Evolutionary conservation across 148 eudicot genomes (phyloP), one percentile per base, ranked within the genome.

Genomic region (Mesembryanthemum crystallinum): DNA sequence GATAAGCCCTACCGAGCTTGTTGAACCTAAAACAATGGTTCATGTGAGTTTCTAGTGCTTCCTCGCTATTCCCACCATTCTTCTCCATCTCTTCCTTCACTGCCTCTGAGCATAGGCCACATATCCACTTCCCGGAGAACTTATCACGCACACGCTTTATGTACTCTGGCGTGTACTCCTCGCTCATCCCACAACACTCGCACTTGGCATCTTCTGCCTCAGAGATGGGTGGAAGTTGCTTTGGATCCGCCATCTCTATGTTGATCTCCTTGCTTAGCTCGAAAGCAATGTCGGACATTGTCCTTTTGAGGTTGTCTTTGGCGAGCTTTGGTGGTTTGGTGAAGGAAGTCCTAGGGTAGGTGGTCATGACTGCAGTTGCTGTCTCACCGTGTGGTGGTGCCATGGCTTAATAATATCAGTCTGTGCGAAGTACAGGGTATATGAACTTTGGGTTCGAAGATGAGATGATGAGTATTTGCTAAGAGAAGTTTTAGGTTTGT

Each of bases 171-270:
- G 97, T 92, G 85, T 86, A 92, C 83, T 92, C 97, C 65, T 92
- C 97, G 12, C 81, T 74, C 97, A 92, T 90, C 27, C 91, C 94
- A 75, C 97, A 92, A 72, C 97, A 92, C 80, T 92, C 97, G 47
- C 97, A 92, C 70, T 86, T 92, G 18, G 90, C 92, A 13, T 88
- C 85, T 68, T 86, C 92, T 5, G 87, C 91, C 63, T 92, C 97
- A 0, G 90, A 82, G 49, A 92, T 86, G 0, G 87, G 84, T 2
- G 92, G 84, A n/a, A 88, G 85, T 8, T 71, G 39, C 21, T 61
- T 67, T 1, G 76, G n/a, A 21, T 73, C 77, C 4, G 30, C 76
- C 1, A 72, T 55, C 15, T 79, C 82, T 11, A 73, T 79, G 17
- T 69, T 65, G 12, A 78, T 83, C 33, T 86, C 88, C 65, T 83